Evolutionary conservation across 352 stramenopile genomes (phyloP).

Genomic region (Globisporangium recalcitrans): DNA sequence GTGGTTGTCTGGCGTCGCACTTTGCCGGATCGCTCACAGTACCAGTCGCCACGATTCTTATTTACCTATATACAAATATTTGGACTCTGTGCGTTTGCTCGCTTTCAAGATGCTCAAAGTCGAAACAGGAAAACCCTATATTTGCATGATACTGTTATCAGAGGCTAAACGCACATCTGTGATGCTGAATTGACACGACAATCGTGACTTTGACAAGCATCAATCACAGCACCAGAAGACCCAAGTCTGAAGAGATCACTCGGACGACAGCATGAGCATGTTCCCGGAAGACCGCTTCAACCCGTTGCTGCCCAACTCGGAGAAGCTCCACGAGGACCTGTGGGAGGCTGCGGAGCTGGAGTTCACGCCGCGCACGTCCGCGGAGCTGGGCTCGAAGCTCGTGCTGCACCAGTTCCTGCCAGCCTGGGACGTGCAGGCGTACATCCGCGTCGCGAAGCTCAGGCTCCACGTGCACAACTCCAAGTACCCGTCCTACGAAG

Average conservation of each 20-base stretch:
- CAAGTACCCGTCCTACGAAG: slow-evolving; percentile 74
- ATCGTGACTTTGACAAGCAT: slow-evolving; percentile 9
- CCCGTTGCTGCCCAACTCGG: slow-evolving; percentile 61
- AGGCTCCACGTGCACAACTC: slow-evolving; percentile 83
- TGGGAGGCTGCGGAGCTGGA: slow-evolving; percentile 41
- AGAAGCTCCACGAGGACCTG: slow-evolving; percentile 68
- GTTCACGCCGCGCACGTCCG: slow-evolving; percentile 59
- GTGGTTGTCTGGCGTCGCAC: slow-evolving; percentile 13
- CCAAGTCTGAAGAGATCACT: background rate
- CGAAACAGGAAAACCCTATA: no score
- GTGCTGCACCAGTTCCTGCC: slow-evolving; percentile 84
- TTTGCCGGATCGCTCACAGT: slow-evolving; percentile 6
- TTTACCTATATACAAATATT: background rate
- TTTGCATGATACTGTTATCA: background rate
- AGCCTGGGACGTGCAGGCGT: slow-evolving; percentile 81
- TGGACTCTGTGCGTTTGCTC: no score
- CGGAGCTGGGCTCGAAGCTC: slow-evolving; percentile 59
- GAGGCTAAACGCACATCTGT: background rate
- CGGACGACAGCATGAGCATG: slow-evolving; percentile 25
- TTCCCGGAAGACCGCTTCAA: slow-evolving; percentile 82
- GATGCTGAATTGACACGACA: background rate
- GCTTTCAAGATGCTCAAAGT: no score
- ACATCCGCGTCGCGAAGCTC: slow-evolving; percentile 73
- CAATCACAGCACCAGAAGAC: slow-evolving; percentile 1
- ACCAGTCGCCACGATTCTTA: background rate